Percentiles rank a stretch among this genome's conserved stretches.
Conservation (phyloP, 257 asterid genomes). For the Nicotiana tabacum region DNA sequence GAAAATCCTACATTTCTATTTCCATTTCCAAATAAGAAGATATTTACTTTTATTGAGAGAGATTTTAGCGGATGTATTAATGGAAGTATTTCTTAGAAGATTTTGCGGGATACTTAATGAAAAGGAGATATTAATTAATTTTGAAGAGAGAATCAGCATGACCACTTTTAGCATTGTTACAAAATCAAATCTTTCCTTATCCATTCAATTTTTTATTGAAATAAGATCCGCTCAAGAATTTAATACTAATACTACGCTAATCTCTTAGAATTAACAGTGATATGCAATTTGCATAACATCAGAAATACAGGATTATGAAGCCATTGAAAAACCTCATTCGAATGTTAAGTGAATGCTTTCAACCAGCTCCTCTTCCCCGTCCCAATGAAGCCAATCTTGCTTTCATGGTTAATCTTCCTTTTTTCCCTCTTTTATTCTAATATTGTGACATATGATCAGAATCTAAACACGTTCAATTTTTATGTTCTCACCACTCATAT, state of each 20-base stretch:
- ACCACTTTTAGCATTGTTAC: no score
- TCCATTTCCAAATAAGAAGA: background rate
- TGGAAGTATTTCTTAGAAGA: background rate
- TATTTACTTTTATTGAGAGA: background rate
- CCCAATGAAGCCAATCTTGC: conserved; percentile 6
- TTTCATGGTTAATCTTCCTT: conserved; percentile 1
- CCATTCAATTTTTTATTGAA: background rate
- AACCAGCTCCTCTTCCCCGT: background rate
- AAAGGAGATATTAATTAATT: background rate
- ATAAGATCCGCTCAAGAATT: background rate
- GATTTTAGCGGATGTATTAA: background rate
- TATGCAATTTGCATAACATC: background rate
- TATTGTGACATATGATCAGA: no score
- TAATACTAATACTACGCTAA: background rate
- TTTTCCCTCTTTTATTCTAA: no score
- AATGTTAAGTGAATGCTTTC: background rate
- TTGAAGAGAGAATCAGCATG: background rate
- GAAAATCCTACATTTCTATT: background rate
- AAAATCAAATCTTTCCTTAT: background rate
- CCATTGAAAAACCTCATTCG: background rate
- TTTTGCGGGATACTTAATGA: background rate
- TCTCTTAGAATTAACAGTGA: background rate
- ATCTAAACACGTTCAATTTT: background rate
- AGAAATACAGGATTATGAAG: background rate
- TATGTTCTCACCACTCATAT: background rate